phyloP scores from a whole-genome alignment of 441 rosid species.

The Erodium trifolium region DNA sequence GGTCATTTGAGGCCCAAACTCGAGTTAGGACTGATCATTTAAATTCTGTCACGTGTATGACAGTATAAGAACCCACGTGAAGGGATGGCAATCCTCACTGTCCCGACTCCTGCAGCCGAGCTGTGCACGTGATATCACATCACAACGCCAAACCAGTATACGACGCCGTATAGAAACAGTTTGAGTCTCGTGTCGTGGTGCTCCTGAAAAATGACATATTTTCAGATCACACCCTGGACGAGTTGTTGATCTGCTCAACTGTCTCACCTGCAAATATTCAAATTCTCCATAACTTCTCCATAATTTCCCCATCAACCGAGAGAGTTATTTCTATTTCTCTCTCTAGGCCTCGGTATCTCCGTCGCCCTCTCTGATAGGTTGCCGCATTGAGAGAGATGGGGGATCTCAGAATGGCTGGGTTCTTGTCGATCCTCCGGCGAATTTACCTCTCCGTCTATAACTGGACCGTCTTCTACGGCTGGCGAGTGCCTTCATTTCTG shows the following conservation, averaged over 20 bases:
- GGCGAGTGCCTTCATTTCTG: constrained; percentile 30
- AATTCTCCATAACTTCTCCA: background rate
- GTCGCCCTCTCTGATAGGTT: background rate
- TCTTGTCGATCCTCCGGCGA: constrained; percentile 45
- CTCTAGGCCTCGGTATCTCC: background rate
- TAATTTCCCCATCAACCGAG: background rate
- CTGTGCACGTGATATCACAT: background rate
- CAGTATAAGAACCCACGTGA: background rate
- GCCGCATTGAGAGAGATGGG: too few species aligned
- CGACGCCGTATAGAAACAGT: background rate
- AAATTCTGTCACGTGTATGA: background rate
- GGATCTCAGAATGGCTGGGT: constrained; percentile 44
- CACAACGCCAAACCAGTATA: background rate
- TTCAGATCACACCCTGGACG: background rate
- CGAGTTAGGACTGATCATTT: background rate
- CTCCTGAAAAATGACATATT: background rate
- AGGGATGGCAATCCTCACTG: background rate
- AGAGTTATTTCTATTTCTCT: background rate
- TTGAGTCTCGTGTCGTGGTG: background rate
- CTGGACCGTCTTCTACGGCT: constrained; percentile 76
- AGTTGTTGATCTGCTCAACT: constrained; percentile 1
- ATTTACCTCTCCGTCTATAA: constrained; percentile 73
- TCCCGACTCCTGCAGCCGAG: background rate
- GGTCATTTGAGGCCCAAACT: background rate
- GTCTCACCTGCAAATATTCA: background rate